Conservation (phyloP, 306 rosid genomes). For the Pyrus betulifolia region DNA sequence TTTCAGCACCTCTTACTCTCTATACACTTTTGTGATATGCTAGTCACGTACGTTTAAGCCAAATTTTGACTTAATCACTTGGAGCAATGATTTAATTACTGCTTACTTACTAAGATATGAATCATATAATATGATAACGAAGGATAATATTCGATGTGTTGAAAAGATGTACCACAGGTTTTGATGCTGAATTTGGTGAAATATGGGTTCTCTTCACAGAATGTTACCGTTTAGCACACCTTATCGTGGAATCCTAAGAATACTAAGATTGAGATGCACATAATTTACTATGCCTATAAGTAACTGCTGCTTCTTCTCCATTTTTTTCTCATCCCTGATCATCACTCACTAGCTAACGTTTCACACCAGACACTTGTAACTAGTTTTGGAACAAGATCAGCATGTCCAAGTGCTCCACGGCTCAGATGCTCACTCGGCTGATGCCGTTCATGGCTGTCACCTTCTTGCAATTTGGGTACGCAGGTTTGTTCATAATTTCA, state of each 20-base stretch:
- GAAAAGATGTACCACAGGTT: not conserved
- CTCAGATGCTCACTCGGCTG: not conserved
- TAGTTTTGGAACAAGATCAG: not conserved
- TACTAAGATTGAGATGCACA: not conserved
- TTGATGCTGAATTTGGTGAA: not conserved
- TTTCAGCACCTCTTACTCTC: not conserved
- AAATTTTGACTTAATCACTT: not conserved
- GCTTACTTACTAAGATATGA: not conserved
- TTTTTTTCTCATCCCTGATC: not conserved
- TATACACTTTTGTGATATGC: not conserved
- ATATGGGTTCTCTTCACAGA: not conserved
- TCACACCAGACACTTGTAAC: not conserved
- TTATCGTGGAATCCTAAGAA: too few relatives aligned
- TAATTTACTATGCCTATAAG: slow-evolving; percentile 7
- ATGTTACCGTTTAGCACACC: not conserved
- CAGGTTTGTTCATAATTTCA: slow-evolving; percentile 36
- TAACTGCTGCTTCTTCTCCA: not conserved
- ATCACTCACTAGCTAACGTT: not conserved
- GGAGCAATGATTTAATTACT: not conserved
- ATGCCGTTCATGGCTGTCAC: slow-evolving; percentile 35
- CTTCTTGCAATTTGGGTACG: slow-evolving; percentile 39
- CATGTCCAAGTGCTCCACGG: slow-evolving; percentile 10
- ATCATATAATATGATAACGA: not conserved
- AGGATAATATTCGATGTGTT: not conserved
- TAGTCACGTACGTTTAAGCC: not conserved